Base-by-base conservation (phyloP, 371 early-diverging fungal genomes). In the Umbelopsis sp. region DNA sequence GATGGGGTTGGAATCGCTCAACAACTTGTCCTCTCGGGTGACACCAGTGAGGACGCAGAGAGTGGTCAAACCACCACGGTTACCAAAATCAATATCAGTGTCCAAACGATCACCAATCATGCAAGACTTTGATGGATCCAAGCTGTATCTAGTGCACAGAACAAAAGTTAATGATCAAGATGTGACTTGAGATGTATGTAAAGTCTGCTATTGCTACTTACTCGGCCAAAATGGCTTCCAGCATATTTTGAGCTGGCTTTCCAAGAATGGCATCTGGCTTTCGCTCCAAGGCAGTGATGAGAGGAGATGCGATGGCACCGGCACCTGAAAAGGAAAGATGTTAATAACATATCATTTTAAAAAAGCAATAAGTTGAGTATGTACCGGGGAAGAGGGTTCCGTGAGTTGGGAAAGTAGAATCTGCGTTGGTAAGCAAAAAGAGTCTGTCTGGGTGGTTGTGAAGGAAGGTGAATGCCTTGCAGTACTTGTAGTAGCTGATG, bases 51-150 rank as follows among this genome's bases (percentile, higher is more conserved):
- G 80, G 11, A 98, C 98, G 69, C 96, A 87, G 67, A 98, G 78
- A 0, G 99, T 98, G 65, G 85, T 87, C 52, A 96, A 76, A n/a
- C 93, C 92, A 63, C 96, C 96, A 24, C 87, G 74, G 44, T 88
- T 86, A 25, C 99, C 99, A 85, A 99, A 99, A 25, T 87, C 90
- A 68, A 99, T 95, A 78, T 99, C 99, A 7, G 99, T 99, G 76
- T 97, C 92, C 53, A 98, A 79, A 64, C 96, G 89, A 77, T 99
- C 99, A 32, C 99, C 99, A 64, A 99, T 91, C 99, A 99, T 99
- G 79, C 93, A 93, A 1, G 97, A 95, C 67, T 92, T 83, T 12
- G 75, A 67, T 1, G 87, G 89, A 70, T 98, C 91, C 14, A 98
- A 82, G 52, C 91, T 81, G 71, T 90, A 92, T 70, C 89, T 91